Base-by-base conservation (phyloP, 306 rosid species). In the Senna tora region DNA sequence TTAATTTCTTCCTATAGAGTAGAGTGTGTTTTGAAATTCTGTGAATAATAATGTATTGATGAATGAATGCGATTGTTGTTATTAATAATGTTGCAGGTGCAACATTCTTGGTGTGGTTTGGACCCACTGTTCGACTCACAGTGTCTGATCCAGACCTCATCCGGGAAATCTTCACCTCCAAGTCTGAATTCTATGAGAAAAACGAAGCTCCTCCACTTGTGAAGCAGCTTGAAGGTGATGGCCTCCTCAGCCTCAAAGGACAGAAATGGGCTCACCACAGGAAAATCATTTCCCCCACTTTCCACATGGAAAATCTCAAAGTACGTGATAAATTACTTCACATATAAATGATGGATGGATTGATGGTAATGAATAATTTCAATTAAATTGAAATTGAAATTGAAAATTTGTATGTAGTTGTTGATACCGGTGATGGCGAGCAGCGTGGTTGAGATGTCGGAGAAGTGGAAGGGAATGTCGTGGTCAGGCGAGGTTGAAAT, bases 201-300 rank as follows among this genome's bases (percentile, higher is more conserved):
- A 89, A 86, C 45, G 96, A 95, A 66, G 93, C 99, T 34, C 99
- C 96, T 73, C 99, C 99, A 1, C 96, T 95, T 2, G 87, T 95
- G 42, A 91, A 89, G 79, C 93, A 89, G 87, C 92, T 95, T 5
- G 99, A 95, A 82, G 99, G 99, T 4, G 96, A 95, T 69, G 99
- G 99, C 7, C 99, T 95, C 33, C 88, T 95, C 9, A 95, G 96
- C 79, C 97, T 95, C 61, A 91, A 87, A 59, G 99, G 96, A 34
- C 86, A 85, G 39, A 95, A 95, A 84, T 95, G 99, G 99, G 96
- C 92, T 80, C 96, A 72, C 86, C 99, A 95, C 34, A 38, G 97
- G 2, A 91, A 71, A 77, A 85, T 92, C 75, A 95, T 95, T 62
- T 72, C 93, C 71, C 99, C 99, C 53, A 89, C 97, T 36, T 95